phyloP scores from a whole-genome alignment of 139 green algal genomes.

The Haematococcus sp. region DNA sequence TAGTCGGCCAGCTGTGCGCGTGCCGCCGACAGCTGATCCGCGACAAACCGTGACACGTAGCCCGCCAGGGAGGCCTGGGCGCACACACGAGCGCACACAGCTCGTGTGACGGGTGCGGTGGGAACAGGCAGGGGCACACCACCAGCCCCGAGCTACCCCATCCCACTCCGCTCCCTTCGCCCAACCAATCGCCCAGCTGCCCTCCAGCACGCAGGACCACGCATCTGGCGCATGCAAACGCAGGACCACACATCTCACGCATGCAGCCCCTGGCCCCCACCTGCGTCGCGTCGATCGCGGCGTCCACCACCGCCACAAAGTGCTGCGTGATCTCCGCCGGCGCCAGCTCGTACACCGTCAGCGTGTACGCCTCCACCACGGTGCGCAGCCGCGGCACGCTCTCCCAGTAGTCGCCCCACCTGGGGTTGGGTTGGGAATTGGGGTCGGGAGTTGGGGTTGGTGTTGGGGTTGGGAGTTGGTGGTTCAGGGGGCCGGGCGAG shows the following conservation, averaged over 20 bases:
- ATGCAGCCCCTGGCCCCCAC: no score
- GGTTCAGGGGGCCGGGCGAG: neutral
- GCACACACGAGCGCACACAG: neutral
- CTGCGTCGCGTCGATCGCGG: constrained; percentile 19
- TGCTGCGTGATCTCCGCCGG: constrained; percentile 36
- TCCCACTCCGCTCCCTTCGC: no score
- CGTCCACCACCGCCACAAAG: constrained; percentile 34
- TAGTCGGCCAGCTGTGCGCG: constrained; percentile 28
- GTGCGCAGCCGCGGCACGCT: constrained; percentile 41
- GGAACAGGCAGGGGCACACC: no score
- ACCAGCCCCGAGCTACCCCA: no score
- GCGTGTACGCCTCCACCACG: constrained; percentile 59
- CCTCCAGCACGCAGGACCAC: no score
- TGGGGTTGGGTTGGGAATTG: constrained; percentile 31
- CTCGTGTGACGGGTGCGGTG: no score
- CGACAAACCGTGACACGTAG: constrained; percentile 33
- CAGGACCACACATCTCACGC: no score
- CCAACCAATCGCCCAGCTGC: no score
- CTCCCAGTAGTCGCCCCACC: constrained; percentile 45
- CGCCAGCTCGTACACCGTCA: constrained; percentile 44
- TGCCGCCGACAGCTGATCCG: constrained; percentile 31
- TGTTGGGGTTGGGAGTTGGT: no score
- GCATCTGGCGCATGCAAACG: no score
- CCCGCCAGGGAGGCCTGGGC: constrained; percentile 30
- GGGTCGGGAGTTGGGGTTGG: no score